Percentiles rank a stretch among this genome's conserved stretches.
phyloP scores from a whole-genome alignment of 257 asterid genomes.

The Ligustrum vulgare region DNA sequence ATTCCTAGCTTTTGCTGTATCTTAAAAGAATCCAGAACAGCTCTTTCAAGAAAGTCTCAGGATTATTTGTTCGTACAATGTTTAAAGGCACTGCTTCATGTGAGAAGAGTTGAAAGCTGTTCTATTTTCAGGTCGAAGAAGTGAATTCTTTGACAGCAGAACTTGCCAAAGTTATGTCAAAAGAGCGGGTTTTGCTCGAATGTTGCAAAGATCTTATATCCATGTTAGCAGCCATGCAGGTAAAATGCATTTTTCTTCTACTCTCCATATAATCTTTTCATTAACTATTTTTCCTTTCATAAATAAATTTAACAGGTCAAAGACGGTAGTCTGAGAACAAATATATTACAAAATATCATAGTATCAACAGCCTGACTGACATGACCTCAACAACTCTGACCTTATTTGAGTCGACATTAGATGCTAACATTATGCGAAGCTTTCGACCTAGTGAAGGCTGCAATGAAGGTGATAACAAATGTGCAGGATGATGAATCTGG shows the following conservation, averaged over 20 bases:
- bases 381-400: constrained; percentile 39
- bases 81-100: background rate
- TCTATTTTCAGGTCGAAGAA: constrained; percentile 26
- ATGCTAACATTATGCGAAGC: constrained; percentile 49
- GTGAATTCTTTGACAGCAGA: constrained; percentile 23
- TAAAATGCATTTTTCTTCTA: constrained; percentile 11
- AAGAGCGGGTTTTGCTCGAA: constrained; percentile 30
- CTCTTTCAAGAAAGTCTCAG: background rate
- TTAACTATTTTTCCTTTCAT: background rate
- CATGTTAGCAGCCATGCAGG: constrained; percentile 47
- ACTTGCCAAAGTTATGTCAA: constrained; percentile 25
- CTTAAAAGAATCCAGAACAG: background rate
- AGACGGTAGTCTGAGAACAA: constrained; percentile 51
- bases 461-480: constrained; percentile 8
- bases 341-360: constrained; percentile 46
- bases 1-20: background rate
- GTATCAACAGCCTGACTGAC: constrained; percentile 47
- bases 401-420: constrained; percentile 28
- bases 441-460: constrained; percentile 40
- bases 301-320: constrained; percentile 35
- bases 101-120: background rate
- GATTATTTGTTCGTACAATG: background rate
- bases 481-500: constrained; percentile 30
- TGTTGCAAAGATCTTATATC: constrained; percentile 29
- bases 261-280: background rate